Base-by-base conservation (phyloP, 331 rosid genomes). In the Telfairia occidentalis region DNA sequence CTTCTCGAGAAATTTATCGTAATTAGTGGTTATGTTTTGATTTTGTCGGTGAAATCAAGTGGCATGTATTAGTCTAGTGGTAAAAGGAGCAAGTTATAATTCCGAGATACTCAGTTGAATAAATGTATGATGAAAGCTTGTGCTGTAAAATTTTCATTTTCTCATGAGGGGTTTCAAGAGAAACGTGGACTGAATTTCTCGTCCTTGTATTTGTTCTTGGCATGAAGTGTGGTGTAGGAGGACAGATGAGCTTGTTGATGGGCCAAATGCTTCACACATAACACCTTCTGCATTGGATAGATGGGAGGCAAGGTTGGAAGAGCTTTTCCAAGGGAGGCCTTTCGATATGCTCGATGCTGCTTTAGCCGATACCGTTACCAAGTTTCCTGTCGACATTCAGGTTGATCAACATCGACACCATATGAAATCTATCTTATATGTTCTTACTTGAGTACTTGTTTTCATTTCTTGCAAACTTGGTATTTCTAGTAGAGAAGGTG, bases 281-380 rank as follows among this genome's bases (percentile, higher is more conserved):
- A 93, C 98, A 1, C 96, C 98, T 11, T 82, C 81, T 46, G 98
- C 97, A 2, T 85, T 93, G 49, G 98, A 91, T 60, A 83, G 98
- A 71, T 93, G 98, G 98, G 97, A 91, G 70, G 77, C 79, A 76
- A 78, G 96, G 73, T 69, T 93, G 71, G 78, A 53, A 7, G 91
- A 93, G 59, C 92, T 93, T 19, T 93, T 90, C 48, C 84, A 87
- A 75, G 91, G 97, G 7, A 88, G 91, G 19, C 96, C 97, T 12
- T 93, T 85, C 21, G 98, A 93, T 80, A 89, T 93, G 98, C 90
- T 81, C 52, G 98, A 93, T 76, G 97, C 98, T 75, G 96, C 98
- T 24, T 87, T 90, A 16, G 87, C 98, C 0, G 88, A 93, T 78
- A 87, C 96, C 0, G 96, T 93, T 67, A 26, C 89, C 4, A 93